A percentile compares a stretch with the other conserved stretches of the same genome.
Evolutionary conservation across 1,284 basidiomycete genomes (phyloP).

Genomic region (Pholiota adiposa): DNA sequence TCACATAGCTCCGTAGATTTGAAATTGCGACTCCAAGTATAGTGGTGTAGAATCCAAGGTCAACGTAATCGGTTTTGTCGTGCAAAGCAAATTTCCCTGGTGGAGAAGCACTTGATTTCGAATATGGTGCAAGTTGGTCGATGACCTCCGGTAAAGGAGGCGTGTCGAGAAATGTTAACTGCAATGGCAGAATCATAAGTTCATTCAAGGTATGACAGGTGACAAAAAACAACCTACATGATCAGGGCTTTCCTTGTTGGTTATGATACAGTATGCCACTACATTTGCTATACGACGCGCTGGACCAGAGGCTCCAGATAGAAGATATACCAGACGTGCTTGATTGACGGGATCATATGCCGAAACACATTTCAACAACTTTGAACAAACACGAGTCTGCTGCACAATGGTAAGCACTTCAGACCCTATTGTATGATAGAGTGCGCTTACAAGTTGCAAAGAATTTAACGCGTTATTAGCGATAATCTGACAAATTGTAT

Average conservation of each 20-base stretch:
- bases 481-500: conserved; percentile 47
- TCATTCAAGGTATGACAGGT: not conserved
- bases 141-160: conserved; percentile 51
- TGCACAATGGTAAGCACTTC: conserved; percentile 31
- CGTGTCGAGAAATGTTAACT: conserved; percentile 41
- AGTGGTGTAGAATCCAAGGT: conserved; percentile 54
- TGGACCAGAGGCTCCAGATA: conserved; percentile 55
- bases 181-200: not conserved
- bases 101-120: conserved; percentile 10
- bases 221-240: conserved; percentile 31
- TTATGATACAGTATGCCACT: conserved; percentile 51
- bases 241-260: conserved; percentile 27
- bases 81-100: conserved; percentile 35
- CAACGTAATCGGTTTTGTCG: conserved; percentile 58
- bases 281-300: conserved; percentile 58
- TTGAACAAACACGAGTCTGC: conserved; percentile 52
- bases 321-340: conserved; percentile 50
- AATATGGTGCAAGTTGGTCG: conserved; percentile 33
- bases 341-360: conserved; percentile 35
- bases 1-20: conserved; percentile 59
- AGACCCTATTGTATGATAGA: not conserved
- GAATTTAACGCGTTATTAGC: conserved; percentile 25
- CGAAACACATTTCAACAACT: conserved; percentile 30
- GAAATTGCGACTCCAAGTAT: conserved; percentile 61
- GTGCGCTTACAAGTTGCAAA: not conserved